Percentiles rank a stretch among this genome's conserved stretches.
These are phyloP conservation scores for Monosporascus cannonballus DNA, from an alignment of 2,329 filamentous ascomycete genomes.

Conservation along the genomic window DNA sequence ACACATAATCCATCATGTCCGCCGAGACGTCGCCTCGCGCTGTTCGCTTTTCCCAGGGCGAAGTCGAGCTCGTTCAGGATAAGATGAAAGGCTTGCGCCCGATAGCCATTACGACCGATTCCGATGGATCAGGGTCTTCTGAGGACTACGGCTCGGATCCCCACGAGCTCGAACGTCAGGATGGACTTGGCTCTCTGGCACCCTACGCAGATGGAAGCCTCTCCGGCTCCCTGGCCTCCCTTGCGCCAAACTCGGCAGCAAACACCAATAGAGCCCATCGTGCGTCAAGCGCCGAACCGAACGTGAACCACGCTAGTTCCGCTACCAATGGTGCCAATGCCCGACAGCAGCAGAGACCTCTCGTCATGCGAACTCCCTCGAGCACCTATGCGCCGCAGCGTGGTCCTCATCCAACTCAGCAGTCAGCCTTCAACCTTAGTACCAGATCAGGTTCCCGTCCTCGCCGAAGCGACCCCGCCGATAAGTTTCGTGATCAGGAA, in stretches of 20 bases:
- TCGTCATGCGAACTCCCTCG: conserved; percentile 67
- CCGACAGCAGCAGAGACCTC: conserved; percentile 60
- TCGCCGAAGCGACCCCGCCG: conserved; percentile 41
- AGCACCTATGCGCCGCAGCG: conserved; percentile 70
- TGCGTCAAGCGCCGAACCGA: conserved; percentile 26
- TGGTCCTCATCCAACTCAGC: conserved; percentile 36
- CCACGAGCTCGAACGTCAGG: conserved; percentile 42
- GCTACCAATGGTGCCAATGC: conserved; percentile 26
- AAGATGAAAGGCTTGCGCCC: conserved; percentile 34
- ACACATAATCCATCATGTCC: conserved; percentile 15
- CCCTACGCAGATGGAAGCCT: conserved; percentile 38
- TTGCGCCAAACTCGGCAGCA: conserved; percentile 32
- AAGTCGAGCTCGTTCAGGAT: conserved; percentile 39
- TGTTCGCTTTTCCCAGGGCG: conserved; percentile 50
- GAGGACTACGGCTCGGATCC: conserved; percentile 39
- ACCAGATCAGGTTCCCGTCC: conserved; percentile 38
- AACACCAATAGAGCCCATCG: conserved; percentile 36
- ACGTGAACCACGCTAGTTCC: conserved; percentile 14
- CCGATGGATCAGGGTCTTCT: conserved; percentile 42
- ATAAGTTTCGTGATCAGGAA: conserved; percentile 69
- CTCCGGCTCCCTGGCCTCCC: conserved; percentile 36
- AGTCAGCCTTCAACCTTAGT: conserved; percentile 33
- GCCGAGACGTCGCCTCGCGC: conserved; percentile 47
- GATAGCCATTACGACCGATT: conserved; percentile 35
- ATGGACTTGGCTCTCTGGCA: conserved; percentile 39